These are phyloP conservation scores for Stromatinia cepivora DNA, from an alignment of 2,329 filamentous ascomycete species.

Conservation along the genomic window DNA sequence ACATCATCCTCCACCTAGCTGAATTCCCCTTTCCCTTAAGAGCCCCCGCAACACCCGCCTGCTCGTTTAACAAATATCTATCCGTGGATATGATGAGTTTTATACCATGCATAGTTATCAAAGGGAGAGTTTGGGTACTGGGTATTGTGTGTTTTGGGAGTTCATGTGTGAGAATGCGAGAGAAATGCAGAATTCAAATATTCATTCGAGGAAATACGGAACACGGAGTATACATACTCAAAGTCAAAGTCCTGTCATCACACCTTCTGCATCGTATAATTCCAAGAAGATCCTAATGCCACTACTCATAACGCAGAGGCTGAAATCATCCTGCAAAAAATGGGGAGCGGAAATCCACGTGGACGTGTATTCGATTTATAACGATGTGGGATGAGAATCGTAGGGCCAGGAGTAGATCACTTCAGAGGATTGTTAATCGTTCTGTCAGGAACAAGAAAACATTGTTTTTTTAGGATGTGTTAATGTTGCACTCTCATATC, in stretches of 20 bases:
- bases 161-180: background rate
- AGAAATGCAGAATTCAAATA: too few relatives aligned
- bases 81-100: conserved; percentile 43
- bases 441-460: background rate
- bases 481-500: background rate
- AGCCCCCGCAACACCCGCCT: conserved; percentile 51
- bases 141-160: background rate
- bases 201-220: background rate
- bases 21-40: conserved; percentile 53
- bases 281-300: background rate
- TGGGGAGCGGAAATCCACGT: background rate
- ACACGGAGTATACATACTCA: background rate
- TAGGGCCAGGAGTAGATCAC: background rate
- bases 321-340: background rate
- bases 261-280: background rate
- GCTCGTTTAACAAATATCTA: conserved; percentile 53
- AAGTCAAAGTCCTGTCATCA: background rate
- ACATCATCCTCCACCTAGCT: conserved; percentile 46
- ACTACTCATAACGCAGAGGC: background rate
- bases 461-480: background rate
- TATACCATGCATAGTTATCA: background rate
- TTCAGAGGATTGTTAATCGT: background rate
- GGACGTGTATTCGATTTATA: background rate
- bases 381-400: background rate
- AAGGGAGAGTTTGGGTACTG: background rate